Percentiles rank a stretch among this genome's conserved stretches.
Conservation (phyloP, 371 early-diverging fungal genomes). For the Capniomyces stellatus region DNA sequence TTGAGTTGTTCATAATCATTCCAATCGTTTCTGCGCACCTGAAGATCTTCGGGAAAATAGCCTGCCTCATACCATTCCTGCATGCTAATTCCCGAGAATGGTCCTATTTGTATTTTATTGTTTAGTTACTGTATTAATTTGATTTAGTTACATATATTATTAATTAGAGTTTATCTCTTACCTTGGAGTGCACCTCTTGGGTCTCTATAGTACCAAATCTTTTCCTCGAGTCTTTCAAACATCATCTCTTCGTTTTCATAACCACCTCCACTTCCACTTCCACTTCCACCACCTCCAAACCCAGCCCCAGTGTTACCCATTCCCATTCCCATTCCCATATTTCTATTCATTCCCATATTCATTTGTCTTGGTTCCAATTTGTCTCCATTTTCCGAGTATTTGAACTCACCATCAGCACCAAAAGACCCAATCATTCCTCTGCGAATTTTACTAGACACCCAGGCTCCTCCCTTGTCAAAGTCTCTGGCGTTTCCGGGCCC, state of each 20-base stretch:
- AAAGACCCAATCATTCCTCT: constrained; percentile 35
- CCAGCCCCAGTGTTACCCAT: no score
- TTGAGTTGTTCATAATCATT: constrained; percentile 45
- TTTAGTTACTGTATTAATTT: no score
- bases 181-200: constrained; percentile 59
- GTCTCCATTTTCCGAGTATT: constrained; percentile 22
- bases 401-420: constrained; percentile 45
- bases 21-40: constrained; percentile 55
- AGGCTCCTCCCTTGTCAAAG: constrained; percentile 5
- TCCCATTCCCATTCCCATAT: not conserved
- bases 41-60: constrained; percentile 48
- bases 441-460: constrained; percentile 18
- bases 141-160: not conserved
- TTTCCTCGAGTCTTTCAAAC: constrained; percentile 5
- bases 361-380: constrained; percentile 7
- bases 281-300: not conserved
- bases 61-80: constrained; percentile 72
- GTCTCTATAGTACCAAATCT: constrained; percentile 64
- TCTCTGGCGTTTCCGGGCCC: not conserved
- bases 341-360: not conserved
- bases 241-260: constrained; percentile 1
- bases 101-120: no score
- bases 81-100: constrained; percentile 64
- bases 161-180: constrained; percentile 16
- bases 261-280: not conserved